Base-by-base conservation (phyloP, 2,329 filamentous ascomycete species). In the Fusarium begoniae region DNA sequence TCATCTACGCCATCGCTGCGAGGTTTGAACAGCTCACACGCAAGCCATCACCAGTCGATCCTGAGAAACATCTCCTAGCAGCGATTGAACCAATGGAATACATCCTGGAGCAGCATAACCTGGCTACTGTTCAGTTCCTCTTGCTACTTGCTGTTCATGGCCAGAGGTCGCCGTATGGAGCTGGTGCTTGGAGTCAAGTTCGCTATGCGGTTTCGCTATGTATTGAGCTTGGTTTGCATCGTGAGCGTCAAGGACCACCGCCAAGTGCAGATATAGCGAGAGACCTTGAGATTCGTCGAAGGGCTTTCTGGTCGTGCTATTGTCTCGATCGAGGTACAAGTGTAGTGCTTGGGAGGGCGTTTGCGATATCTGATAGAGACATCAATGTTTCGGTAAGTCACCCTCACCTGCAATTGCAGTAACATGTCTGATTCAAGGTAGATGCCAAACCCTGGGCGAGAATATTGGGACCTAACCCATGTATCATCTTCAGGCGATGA, bases 141-240 rank as follows among this genome's bases (percentile, higher is more conserved):
- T 1, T 54, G 0, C 1, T 54, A 6, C 50, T 54, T 2, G 50
- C 32, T 26, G 50, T 38, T 22, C 50, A 54, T 17, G 50, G 50
- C 1, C 50, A 54, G 50, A 26, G 50, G 22, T 54, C 50, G 0
- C 50, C 50, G 4, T 54, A 54, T 15, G 50, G 50, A 6, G 50
- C 50, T 38, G 50, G 50, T 15, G 50, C 50, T 26, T 54, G 50
- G 50, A 54, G 50, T 28, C 50, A 54, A 22, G 50, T 54, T 7
- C 50, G 50, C 7, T 54, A 54, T 22, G 50, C 50, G 20, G 50
- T 54, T 15, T 54, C 50, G 3, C 5, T 54, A 6, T 54, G 50
- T 8, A 54, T 54, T 54, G 50, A 54, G 24, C 50, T 54, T 12
- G 50, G 50, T 10, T 17, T 54, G 10, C 50, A 54, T 38, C 50